Base-by-base conservation (phyloP, 2,329 filamentous ascomycete genomes). In the Stemphylium lycopersici region DNA sequence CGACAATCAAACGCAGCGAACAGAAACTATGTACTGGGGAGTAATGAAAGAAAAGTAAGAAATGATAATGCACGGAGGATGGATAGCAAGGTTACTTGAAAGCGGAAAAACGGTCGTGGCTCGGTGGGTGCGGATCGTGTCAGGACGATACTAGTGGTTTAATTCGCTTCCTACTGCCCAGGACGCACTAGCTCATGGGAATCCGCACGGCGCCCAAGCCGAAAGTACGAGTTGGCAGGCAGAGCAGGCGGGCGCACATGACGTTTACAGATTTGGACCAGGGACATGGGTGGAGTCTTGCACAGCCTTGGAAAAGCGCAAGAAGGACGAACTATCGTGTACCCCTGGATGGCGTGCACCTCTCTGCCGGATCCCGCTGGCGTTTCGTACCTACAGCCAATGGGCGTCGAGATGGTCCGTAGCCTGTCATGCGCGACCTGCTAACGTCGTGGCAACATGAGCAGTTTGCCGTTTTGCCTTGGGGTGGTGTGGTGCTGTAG, bases 211-310 rank as follows among this genome's bases (percentile, higher is more conserved):
- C 55, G 52, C 46, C 44, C 45, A 60, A 56, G 62, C 58, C 54
- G 58, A 58, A 46, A 54, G 52, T 39, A 49, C 37, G 29, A 52
- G 47, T 58, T 55, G 62, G 26, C 26, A 52, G 42, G 48, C 44
- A 51, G 52, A 16, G 45, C 33, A 32, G 29, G 44, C 47, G 61
- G 57, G 65, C 26, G 26, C 71, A 71, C 71, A 73, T 74, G 71
- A 74, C 71, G 71, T 71, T 68, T 57, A 63, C 62, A 66, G 63
- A 42, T 59, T 55, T 58, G 22, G 50, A 61, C 57, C 58, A 36
- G 48, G 32, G 45, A 50, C 58, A 56, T 58, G 63, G 67, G 62
- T 58, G 62, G 31, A 60, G 63, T 61, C 63, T 69, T 67, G 59
- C 63, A 63, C 58, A 54, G 62, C 58, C 62, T 63, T 66, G 62